Evolutionary conservation across 2,329 filamentous ascomycete genomes (phyloP).

Genomic region (Tolypocladium pustulatum): DNA sequence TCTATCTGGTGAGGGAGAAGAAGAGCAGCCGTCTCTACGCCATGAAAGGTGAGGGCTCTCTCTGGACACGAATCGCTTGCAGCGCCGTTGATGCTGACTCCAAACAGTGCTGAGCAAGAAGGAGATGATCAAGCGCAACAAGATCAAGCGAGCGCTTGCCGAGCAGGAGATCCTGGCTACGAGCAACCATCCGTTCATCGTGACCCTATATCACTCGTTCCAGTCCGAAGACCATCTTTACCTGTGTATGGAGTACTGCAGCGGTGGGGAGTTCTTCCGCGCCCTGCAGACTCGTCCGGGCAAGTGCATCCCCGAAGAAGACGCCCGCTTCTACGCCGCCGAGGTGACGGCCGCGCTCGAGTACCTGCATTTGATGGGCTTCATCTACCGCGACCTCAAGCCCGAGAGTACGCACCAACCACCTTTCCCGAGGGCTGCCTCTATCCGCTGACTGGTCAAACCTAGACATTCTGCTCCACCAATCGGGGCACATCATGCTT

Average conservation of each 20-base stretch:
- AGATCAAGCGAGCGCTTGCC: slow-evolving; percentile 95
- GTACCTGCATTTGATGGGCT: slow-evolving; percentile 97
- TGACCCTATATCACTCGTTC: slow-evolving; percentile 97
- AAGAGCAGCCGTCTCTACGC: slow-evolving; percentile 92
- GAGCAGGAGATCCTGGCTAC: slow-evolving; percentile 98
- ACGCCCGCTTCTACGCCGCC: slow-evolving; percentile 92
- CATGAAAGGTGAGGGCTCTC: slow-evolving; percentile 72
- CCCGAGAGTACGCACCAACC: slow-evolving; percentile 69
- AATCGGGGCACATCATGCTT: slow-evolving; percentile 99
- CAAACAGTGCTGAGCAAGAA: slow-evolving; percentile 87
- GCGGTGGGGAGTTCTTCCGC: slow-evolving; percentile 95
- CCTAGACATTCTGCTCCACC: slow-evolving; percentile 87
- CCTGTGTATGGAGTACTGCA: slow-evolving; percentile 99
- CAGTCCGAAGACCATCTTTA: slow-evolving; percentile 98
- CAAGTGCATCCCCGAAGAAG: slow-evolving; percentile 95
- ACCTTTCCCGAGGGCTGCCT: neutral
- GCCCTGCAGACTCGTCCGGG: slow-evolving; percentile 92
- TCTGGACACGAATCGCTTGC: neutral
- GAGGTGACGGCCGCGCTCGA: slow-evolving; percentile 95
- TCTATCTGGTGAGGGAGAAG: slow-evolving; percentile 95
- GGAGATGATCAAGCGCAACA: slow-evolving; percentile 99
- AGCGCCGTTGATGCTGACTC: neutral
- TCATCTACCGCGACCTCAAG: slow-evolving; percentile 97
- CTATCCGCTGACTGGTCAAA: neutral
- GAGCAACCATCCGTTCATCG: slow-evolving; percentile 98